These are phyloP conservation scores for Phyllosticta capitalensis DNA, from an alignment of 2,329 filamentous ascomycete species.

Conservation along the genomic window DNA sequence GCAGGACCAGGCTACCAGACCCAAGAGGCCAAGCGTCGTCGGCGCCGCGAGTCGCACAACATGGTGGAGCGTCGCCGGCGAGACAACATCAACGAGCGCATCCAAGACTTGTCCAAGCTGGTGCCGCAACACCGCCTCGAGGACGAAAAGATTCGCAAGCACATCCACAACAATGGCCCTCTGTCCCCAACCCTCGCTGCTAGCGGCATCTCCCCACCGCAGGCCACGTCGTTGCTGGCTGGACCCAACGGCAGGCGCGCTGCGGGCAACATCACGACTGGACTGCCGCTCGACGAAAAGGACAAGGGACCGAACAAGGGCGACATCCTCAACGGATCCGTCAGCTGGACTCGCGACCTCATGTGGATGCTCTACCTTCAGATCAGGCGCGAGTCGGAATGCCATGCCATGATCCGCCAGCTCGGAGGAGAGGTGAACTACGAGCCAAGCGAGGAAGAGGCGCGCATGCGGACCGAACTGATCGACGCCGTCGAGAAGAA, in stretches of 20 bases:
- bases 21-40: conserved; percentile 87
- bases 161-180: conserved; percentile 84
- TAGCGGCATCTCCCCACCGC: conserved; percentile 57
- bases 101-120: conserved; percentile 89
- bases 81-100: conserved; percentile 98
- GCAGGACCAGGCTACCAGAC: conserved; percentile 50
- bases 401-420: conserved; percentile 57
- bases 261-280: conserved; percentile 79
- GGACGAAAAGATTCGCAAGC: conserved; percentile 93
- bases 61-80: conserved; percentile 87
- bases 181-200: conserved; percentile 73
- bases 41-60: conserved; percentile 90
- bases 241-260: conserved; percentile 76
- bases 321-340: conserved; percentile 92
- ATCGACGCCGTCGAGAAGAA: conserved; percentile 79
- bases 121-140: conserved; percentile 88
- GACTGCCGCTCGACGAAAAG: conserved; percentile 88
- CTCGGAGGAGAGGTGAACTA: conserved; percentile 24
- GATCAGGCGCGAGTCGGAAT: conserved; percentile 78
- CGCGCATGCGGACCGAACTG: conserved; percentile 89
- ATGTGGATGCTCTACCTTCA: conserved; percentile 96
- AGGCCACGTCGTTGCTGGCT: conserved; percentile 78
- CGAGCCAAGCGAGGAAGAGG: conserved; percentile 72
- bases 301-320: conserved; percentile 99
- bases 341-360: conserved; percentile 92